Evolutionary conservation across 371 early-diverging fungal genomes (phyloP).

Genomic region (Mortierella sp.): DNA sequence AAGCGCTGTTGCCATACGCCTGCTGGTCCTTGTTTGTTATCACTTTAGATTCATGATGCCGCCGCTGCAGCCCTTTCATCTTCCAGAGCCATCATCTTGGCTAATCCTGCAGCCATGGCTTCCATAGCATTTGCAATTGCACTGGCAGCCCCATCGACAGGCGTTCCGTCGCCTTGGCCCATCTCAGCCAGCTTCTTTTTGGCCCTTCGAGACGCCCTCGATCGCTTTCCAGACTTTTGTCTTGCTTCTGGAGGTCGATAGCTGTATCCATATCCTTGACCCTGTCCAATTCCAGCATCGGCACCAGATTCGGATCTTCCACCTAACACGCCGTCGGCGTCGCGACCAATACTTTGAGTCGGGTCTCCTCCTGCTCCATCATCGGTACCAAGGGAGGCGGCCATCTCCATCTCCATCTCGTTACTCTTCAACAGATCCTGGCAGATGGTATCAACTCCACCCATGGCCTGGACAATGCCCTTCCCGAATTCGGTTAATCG

Average conservation of each 20-base stretch:
- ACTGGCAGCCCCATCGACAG: constrained; percentile 8
- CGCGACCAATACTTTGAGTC: not conserved
- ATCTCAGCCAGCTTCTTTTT: constrained; percentile 2
- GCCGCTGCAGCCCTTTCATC: constrained; percentile 21
- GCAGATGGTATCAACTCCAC: constrained; percentile 35
- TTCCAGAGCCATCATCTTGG: constrained; percentile 34
- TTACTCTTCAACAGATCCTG: constrained; percentile 38
- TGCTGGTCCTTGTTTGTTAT: too few relatives aligned
- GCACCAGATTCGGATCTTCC: constrained; percentile 7
- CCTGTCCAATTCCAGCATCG: constrained; percentile 43
- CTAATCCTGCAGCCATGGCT: constrained; percentile 39
- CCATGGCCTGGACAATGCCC: constrained; percentile 45
- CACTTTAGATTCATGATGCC: too few relatives aligned
- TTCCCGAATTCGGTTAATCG: constrained; percentile 43
- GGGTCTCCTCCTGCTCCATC: not conserved
- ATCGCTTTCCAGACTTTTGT: constrained; percentile 19
- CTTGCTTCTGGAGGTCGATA: constrained; percentile 27
- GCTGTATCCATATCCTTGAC: constrained; percentile 40
- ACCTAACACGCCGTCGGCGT: constrained; percentile 7
- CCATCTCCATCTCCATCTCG: constrained; percentile 13
- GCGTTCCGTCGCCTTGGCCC: not conserved
- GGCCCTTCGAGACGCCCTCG: constrained; percentile 6
- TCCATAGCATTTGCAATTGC: constrained; percentile 47
- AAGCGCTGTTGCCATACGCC: too few relatives aligned
- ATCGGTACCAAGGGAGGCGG: not conserved